Conservation (phyloP, 1,284 basidiomycete species). For the Sphaerobolus stellatus region DNA sequence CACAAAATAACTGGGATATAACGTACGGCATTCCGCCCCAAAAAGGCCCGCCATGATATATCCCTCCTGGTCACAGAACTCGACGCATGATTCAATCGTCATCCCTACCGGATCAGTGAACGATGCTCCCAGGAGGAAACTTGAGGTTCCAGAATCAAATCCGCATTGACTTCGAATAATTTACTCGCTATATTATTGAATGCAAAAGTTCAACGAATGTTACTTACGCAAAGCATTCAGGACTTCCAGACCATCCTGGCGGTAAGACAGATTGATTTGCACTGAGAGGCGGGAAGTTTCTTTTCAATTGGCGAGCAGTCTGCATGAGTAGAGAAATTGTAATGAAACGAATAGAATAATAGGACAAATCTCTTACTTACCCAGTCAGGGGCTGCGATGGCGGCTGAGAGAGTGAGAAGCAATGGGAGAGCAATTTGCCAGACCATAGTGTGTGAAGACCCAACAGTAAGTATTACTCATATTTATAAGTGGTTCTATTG, state of each 20-base stretch:
- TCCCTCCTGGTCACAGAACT: constrained; percentile 1
- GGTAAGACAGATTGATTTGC: constrained; percentile 1
- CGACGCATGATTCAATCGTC: constrained; percentile 5
- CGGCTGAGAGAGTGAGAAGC: too few relatives aligned
- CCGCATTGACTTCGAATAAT: neutral
- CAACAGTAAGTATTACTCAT: too few relatives aligned
- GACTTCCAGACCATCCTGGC: constrained; percentile 1
- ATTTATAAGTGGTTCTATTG: too few relatives aligned
- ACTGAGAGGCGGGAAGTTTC: neutral
- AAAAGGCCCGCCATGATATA: neutral
- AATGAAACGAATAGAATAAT: too few relatives aligned
- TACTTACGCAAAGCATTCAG: neutral
- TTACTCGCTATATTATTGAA: neutral
- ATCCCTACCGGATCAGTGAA: neutral
- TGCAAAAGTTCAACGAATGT: neutral
- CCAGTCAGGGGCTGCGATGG: too few relatives aligned
- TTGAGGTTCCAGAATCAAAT: neutral
- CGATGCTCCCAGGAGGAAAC: neutral
- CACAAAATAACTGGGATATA: neutral
- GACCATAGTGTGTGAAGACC: too few relatives aligned
- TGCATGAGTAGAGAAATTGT: too few relatives aligned
- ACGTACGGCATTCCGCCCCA: neutral
- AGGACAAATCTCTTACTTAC: too few relatives aligned
- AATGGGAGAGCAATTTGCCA: too few relatives aligned
- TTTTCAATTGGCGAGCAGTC: too few relatives aligned